Evolutionary conservation across 2,329 filamentous ascomycete genomes (phyloP), one percentile per base, ranked within the genome.

Genomic region (Pyricularia grisea): DNA sequence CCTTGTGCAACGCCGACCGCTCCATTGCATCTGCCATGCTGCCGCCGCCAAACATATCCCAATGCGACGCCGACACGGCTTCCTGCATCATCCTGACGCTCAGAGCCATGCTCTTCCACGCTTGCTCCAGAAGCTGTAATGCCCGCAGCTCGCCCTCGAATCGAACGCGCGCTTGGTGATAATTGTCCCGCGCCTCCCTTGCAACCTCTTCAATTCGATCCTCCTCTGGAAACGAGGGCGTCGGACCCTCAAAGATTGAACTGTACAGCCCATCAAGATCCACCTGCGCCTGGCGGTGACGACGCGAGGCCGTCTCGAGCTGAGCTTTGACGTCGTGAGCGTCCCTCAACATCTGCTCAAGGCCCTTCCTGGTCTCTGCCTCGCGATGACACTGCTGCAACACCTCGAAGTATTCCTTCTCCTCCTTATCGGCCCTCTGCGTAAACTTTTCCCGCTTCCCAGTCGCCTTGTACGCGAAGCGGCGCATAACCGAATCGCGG

Each of bases 331-430:
- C 78, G 20, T 73, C 71, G 17, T 77, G 71, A 0, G 85, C 84
- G 3, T 82, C 77, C 0, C 74, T 71, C 0, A 83, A 77, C 69
- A 82, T 79, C 0, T 67, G 67, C 5, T 77, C 75, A 2, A 87
- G 73, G 67, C 78, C 76, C 1, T 79, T 77, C 55, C 81, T 78
- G 66, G 79, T 73, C 58, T 81, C 79, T 65, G 81, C 79, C 61
- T 82, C 81, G 28, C 81, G 78, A 28, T 83, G 79, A 69, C 83
- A 79, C 33, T 81, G 75, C 70, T 85, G 81, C 65, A 85, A 78
- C 0, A 81, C 85, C 65, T 84, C 81, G 30, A 85, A 79, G 74
- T 86, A 88, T 71, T 87, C 85, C 63, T 78, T 76, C 74, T 87
- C 85, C 74, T 87, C 85, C 71, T 83, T 84, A 66, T 80, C 79